Evolutionary conservation across 2,329 filamentous ascomycete genomes (phyloP).

Genomic region (Endoconidiophora laricicola): DNA sequence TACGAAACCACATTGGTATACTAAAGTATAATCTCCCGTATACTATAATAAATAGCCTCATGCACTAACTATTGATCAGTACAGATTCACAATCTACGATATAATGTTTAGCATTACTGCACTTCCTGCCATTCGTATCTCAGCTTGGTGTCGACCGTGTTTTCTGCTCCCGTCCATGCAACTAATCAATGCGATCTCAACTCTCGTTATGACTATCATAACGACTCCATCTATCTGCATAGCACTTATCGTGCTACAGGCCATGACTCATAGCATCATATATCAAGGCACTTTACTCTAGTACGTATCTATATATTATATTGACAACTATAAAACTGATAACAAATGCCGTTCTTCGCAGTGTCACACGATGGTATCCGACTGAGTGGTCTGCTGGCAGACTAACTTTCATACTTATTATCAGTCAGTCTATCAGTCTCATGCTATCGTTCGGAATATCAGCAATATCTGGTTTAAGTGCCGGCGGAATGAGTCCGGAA

Average conservation of each 20-base stretch:
- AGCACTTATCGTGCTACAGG: neutral
- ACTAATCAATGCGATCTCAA: neutral
- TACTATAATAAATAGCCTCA: neutral
- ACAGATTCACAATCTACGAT: neutral
- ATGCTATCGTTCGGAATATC: no score
- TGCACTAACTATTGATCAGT: neutral
- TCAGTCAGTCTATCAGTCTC: no score
- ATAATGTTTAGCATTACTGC: neutral
- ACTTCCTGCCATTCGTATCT: neutral
- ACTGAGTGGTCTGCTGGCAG: no score
- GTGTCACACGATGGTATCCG: no score
- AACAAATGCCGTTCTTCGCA: no score
- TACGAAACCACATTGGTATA: no score
- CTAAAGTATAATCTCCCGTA: no score
- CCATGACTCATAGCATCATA: neutral
- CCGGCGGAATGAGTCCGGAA: no score
- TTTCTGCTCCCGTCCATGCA: slow-evolving; percentile 1
- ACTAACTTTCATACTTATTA: no score
- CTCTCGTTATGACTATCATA: neutral
- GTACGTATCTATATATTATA: neutral
- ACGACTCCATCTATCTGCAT: neutral
- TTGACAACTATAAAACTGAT: no score
- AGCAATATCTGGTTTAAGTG: no score
- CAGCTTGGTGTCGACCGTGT: neutral
- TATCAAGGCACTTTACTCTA: neutral